Evolutionary conservation across 768 basidiomycete genomes (phyloP), one percentile per base, ranked within the genome.

Genomic region (Hygrocybe coccinea): DNA sequence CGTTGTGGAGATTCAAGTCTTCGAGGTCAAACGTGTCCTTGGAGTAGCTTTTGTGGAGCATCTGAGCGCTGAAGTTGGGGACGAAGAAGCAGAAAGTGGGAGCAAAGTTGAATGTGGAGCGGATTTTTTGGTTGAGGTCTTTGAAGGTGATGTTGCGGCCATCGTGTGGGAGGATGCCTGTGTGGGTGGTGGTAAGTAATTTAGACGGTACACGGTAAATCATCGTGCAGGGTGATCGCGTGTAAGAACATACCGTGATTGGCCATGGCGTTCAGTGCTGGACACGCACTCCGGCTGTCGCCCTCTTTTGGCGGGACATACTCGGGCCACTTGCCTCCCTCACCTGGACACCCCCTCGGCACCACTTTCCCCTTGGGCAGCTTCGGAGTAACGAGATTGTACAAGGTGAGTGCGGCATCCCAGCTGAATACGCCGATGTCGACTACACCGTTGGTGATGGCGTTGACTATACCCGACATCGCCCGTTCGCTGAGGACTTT

Each of bases 211-310:
- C 6, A 3, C 50, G 12, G 71, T 71, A 73, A 25, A 22, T 38
- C 10, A 22, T 46, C 22, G 51, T 29, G 19, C 29, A 33, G 19
- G 2, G 15, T n/a, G 29, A 10, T 11, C 11, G 22, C 51, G 17
- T 41, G 45, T 36, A 3, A 41, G 35, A 5, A 57, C 71, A 33
- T 37, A 89, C 89, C 90, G 57, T 91, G 89, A 65, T 91, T 91
- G 6, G 89, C 87, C 80, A 92, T 74, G 0, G 87, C 85, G 60
- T 92, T 91, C 56, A 91, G 66, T 11, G 80, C 87, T 1, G 89
- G 89, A 59, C 89, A 91, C 1, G 84, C 80, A 58, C 81, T 80
- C 2, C 89, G 75, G 62, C 87, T 89, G 60, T 90, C 88, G 1
- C 79, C 81, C 8, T 82, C 76, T 55, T 67, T 69, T 8, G 86